These are phyloP conservation scores for Geosmithia flava DNA, from an alignment of 2,329 filamentous ascomycete species.

Conservation along the genomic window DNA sequence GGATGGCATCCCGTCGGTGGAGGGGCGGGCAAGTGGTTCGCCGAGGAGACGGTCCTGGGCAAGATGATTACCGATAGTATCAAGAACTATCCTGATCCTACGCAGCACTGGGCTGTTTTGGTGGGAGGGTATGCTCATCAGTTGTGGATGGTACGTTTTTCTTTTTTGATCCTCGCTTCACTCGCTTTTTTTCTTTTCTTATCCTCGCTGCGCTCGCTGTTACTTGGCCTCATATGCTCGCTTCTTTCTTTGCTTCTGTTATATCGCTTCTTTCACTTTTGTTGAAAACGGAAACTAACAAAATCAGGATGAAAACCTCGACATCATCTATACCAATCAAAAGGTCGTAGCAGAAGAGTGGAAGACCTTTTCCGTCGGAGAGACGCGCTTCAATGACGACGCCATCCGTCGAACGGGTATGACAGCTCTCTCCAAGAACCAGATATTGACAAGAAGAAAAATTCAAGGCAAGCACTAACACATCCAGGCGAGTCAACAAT, in stretches of 20 bases:
- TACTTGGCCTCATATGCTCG: neutral
- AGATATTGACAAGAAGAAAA: too few species aligned
- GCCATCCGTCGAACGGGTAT: constrained; percentile 34
- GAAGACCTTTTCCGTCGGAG: constrained; percentile 36
- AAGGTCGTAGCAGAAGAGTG: constrained; percentile 31
- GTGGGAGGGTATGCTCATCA: constrained; percentile 43
- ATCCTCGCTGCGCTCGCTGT: too few species aligned
- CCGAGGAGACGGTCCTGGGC: constrained; percentile 40
- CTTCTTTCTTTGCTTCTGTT: too few species aligned
- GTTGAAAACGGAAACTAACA: neutral
- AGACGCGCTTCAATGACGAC: constrained; percentile 42
- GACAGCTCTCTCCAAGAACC: constrained; percentile 8
- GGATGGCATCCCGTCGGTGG: constrained; percentile 48
- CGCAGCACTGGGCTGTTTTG: constrained; percentile 47
- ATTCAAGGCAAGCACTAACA: neutral
- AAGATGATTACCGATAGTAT: constrained; percentile 43
- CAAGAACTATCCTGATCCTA: constrained; percentile 43
- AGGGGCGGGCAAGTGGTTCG: constrained; percentile 44
- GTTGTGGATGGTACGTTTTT: constrained; percentile 42
- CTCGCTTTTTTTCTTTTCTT: neutral
- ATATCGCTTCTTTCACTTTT: neutral
- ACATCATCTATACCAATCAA: constrained; percentile 45
- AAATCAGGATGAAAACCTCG: constrained; percentile 37
- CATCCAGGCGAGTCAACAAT: constrained; percentile 33
- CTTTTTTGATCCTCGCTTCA: too few species aligned